Base-by-base conservation (phyloP, 2,329 filamentous ascomycete genomes). In the Xylariaceae sp. region DNA sequence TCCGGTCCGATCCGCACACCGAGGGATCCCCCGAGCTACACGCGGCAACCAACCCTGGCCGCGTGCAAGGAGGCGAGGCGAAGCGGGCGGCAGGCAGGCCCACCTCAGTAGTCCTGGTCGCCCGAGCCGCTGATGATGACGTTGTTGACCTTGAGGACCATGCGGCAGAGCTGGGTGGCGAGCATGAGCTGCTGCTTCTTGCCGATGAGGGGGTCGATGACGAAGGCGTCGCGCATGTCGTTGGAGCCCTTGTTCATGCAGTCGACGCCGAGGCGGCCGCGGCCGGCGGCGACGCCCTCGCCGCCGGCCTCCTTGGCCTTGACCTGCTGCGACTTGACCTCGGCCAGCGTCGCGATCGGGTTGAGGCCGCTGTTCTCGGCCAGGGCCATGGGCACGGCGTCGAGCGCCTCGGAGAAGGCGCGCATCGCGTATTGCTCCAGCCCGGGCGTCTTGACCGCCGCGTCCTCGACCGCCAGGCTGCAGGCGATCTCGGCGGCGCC, bases 371-470 rank as follows among this genome's bases (percentile, higher is more conserved):
- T 94, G 73, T 98, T 98, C 73, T 98, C 90, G 8, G 92, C 89
- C 40, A 98, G 73, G 2, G 92, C 87, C 87, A 98, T 92, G 21
- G 92, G 92, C 1, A 98, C 74, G 2, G 85, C 74, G 60, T 98
- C 92, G 22, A 98, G 77, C 5, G 92, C 93, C 61, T 96, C 90
- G 40, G 92, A 77, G 57, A 98, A 98, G 16, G 92, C 92, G 42
- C 92, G 85, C 90, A 98, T 98, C 46, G 90, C 89, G 62, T 98
- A 98, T 65, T 98, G 92, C 65, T 95, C 90, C 24, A 98, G 77
- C n/a, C 92, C 92, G 16, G 89, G 86, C 33, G 87, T 94, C 79
- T 94, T 86, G 55, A 89, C 80, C 27, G 90, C 90, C 17, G 87
- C 90, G 51, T 95, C 89, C 63, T 96, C 90, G 29, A 98, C 90